A percentile compares a stretch with the other conserved stretches of the same genome.
Evolutionary conservation across 2,329 filamentous ascomycete species (phyloP).

Genomic region (Phaeoacremonium minimum): DNA sequence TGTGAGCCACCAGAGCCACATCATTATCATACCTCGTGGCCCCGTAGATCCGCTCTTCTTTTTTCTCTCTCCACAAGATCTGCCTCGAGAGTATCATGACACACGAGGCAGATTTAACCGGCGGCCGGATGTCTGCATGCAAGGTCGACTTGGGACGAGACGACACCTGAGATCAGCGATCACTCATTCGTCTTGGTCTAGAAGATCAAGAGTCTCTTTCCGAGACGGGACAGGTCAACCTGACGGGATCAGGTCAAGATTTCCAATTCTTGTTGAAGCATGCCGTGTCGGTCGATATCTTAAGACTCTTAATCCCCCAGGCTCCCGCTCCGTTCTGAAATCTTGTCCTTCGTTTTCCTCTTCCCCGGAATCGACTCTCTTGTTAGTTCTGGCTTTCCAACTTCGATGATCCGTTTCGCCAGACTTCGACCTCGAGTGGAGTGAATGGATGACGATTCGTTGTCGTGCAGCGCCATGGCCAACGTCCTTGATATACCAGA

Average conservation of each 20-base stretch:
- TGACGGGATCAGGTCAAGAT: neutral
- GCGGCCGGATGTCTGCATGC: conserved; percentile 13
- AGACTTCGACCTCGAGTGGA: conserved; percentile 1
- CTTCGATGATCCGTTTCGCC: no score
- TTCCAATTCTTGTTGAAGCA: neutral
- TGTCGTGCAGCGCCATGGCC: neutral
- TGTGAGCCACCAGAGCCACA: neutral
- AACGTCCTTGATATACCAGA: conserved; percentile 7
- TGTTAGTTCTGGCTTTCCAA: neutral
- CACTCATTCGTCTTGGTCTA: neutral
- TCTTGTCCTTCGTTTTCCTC: neutral
- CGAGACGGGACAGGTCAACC: no score
- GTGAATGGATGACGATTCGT: neutral
- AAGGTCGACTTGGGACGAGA: conserved; percentile 12
- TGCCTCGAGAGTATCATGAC: conserved; percentile 16
- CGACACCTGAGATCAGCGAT: conserved; percentile 17
- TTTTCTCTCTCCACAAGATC: conserved; percentile 8
- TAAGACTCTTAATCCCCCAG: neutral
- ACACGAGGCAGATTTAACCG: conserved; percentile 21
- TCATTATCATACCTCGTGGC: neutral
- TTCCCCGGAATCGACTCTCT: neutral
- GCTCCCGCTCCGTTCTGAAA: neutral
- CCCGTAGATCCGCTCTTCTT: neutral
- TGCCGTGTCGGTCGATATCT: neutral
- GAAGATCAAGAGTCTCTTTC: conserved; percentile 4